These are phyloP conservation scores for Fabrea salina DNA, from an alignment of 169 alveolate genomes.

Conservation along the genomic window DNA sequence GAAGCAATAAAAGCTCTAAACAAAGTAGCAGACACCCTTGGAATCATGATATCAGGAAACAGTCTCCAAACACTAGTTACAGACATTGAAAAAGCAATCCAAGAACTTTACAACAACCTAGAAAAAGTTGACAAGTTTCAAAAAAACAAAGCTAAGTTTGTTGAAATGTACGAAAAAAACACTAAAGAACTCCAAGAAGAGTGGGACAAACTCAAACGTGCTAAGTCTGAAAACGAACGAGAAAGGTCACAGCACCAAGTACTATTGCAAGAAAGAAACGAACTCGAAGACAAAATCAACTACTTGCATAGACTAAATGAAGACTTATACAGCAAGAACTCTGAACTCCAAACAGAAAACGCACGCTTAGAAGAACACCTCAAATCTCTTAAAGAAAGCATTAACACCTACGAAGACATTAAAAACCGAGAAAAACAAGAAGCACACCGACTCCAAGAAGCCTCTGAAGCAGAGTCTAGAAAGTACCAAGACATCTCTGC, in stretches of 20 bases:
- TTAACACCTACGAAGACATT: not conserved
- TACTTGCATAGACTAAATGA: not conserved
- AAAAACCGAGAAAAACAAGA: not conserved
- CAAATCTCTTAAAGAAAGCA: not conserved
- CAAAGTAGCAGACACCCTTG: not conserved
- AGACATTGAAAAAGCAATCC: not conserved
- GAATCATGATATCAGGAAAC: not conserved
- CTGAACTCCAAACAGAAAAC: not conserved
- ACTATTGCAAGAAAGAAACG: not conserved
- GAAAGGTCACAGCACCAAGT: not conserved
- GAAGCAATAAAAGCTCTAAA: not conserved
- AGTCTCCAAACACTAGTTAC: not conserved
- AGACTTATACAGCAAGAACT: not conserved
- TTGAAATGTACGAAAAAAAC: slow-evolving; percentile 23
- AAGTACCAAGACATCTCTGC: not conserved
- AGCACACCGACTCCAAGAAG: not conserved
- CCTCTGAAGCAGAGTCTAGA: not conserved
- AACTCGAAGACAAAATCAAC: not conserved
- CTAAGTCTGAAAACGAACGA: not conserved
- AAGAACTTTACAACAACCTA: not conserved
- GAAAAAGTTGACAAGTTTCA: slow-evolving; percentile 1
- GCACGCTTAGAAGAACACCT: not conserved
- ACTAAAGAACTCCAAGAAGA: slow-evolving; percentile 29
- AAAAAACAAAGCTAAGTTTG: not conserved
- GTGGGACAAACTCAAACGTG: not conserved